Conservation (phyloP, 768 basidiomycete genomes). For the Lactifluus rugatus region DNA sequence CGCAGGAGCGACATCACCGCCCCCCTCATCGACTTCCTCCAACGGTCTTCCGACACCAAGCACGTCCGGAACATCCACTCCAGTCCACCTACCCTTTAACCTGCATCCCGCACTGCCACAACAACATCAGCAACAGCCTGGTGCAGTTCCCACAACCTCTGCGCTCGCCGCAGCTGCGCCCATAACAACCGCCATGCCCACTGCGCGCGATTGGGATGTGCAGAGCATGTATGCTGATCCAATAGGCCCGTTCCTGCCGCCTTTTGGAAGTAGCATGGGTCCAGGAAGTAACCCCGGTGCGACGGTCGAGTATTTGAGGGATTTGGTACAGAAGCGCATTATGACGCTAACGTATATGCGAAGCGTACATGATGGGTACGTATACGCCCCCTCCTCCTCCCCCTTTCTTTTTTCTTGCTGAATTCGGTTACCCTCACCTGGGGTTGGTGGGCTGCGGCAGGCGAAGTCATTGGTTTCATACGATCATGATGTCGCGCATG, state of each 20-base stretch:
- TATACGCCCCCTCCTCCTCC: constrained; percentile 11
- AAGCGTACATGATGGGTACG: constrained; percentile 80
- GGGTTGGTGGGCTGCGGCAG: constrained; percentile 41
- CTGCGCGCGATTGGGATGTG: constrained; percentile 56
- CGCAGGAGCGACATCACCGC: not conserved
- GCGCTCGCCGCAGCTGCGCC: no score
- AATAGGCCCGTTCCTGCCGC: constrained; percentile 1
- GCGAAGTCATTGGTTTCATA: constrained; percentile 81
- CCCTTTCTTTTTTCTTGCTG: not conserved
- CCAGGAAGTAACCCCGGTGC: constrained; percentile 36
- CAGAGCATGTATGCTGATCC: constrained; percentile 51
- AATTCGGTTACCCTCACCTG: not conserved
- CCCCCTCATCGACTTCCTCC: constrained; percentile 12
- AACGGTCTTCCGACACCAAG: constrained; percentile 17
- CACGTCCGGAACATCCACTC: constrained; percentile 20
- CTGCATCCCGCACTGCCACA: not conserved
- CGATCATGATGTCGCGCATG: constrained; percentile 62
- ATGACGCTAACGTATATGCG: constrained; percentile 78
- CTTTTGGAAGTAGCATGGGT: not conserved
- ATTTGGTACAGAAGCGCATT: constrained; percentile 75
- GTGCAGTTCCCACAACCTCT: not conserved
- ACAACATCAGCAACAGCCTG: not conserved
- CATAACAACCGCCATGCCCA: not conserved
- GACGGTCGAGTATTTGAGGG: constrained; percentile 68
- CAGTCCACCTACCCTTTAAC: constrained; percentile 20